Evolutionary conservation across 495 filamentous ascomycete genomes (phyloP), one percentile per base, ranked within the genome.

Genomic region (Penicillium riverlandense): DNA sequence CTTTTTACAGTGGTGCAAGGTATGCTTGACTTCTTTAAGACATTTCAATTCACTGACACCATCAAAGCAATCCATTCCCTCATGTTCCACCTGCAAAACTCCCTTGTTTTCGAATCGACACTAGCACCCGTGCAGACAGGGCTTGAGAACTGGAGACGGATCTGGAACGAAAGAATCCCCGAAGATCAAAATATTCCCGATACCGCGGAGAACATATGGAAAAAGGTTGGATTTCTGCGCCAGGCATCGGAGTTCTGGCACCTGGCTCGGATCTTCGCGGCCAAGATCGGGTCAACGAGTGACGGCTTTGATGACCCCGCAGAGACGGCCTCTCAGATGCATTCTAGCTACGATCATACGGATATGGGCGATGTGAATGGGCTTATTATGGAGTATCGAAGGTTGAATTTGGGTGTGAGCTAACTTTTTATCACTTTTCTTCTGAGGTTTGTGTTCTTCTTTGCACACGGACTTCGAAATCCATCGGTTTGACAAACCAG

Each of bases 401-500:
- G 47, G 30, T n/a, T 58, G 43, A 61, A 49, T 52, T 36, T 63
- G 11, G 52, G 45, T 28, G 28, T 51, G 12, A n/a, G 29, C 32
- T 15, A 10, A 28, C 11, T 16, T 7, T n/a, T 6, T 13, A 37
- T 29, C 27, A 13, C 1, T 44, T 38, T 40, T 11, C 27, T 30
- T 11, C 27, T n/a, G 22, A 12, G 37, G 39, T 9, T 35, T 28
- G 7, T 11, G 22, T 15, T 29, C 48, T 45, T 29, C 32, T 46
- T 27, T 30, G 37, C 8, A 63, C 59, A 12, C 34, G 38, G 5
- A 63, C 64, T 6, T 61, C 51, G 34, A 70, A 68, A 22, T 72
- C 55, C 2, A 41, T 56, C 27, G 70, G 71, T 44, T 66, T 69
- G 5, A 71, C 68, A 48, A 78, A 78, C 74, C 72, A 76, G 45